Conservation (phyloP, 257 asterid species). For the Ajuga chamaepitys region DNA sequence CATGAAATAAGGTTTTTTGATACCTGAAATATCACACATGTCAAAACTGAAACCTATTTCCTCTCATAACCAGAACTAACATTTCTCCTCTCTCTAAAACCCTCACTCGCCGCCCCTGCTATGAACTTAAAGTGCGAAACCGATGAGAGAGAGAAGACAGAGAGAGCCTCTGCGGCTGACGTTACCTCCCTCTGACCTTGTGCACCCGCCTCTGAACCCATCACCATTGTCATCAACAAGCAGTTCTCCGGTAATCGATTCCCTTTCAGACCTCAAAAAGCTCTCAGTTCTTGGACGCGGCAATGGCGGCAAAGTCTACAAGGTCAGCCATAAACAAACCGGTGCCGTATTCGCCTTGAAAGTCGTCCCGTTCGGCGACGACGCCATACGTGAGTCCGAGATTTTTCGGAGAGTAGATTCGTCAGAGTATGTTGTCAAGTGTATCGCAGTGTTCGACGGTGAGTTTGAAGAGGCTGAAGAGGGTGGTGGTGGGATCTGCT, state of each 20-base stretch:
- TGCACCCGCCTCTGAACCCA: slow-evolving; percentile 15
- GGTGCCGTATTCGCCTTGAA: slow-evolving; percentile 34
- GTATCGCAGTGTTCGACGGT: slow-evolving; percentile 26
- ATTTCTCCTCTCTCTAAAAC: slow-evolving; percentile 18
- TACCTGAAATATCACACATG: slow-evolving; percentile 30
- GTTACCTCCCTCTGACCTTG: slow-evolving; percentile 22
- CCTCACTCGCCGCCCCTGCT: slow-evolving; percentile 22
- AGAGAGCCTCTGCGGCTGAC: slow-evolving; percentile 24
- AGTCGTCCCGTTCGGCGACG: slow-evolving; percentile 19
- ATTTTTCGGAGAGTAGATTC: slow-evolving; percentile 27
- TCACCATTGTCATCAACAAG: slow-evolving; percentile 27
- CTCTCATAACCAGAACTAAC: slow-evolving; percentile 26
- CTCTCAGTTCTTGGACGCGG: slow-evolving; percentile 37
- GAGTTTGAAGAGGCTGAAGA: slow-evolving; percentile 14
- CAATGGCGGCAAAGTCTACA: slow-evolving; percentile 40
- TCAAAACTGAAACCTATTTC: slow-evolving; percentile 11
- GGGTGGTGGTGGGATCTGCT: slow-evolving; percentile 19
- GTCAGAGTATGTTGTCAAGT: slow-evolving; percentile 26
- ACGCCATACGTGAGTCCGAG: slow-evolving; percentile 24
- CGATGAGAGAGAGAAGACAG: slow-evolving; percentile 31
- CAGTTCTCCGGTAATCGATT: slow-evolving; percentile 11
- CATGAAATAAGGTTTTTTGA: too few relatives aligned
- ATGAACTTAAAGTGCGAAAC: not conserved
- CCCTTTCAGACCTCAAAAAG: slow-evolving; percentile 29
- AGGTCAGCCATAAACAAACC: slow-evolving; percentile 30